These are phyloP conservation scores for Tricholoma furcatifolium DNA, from an alignment of 768 basidiomycete species.

Conservation along the genomic window DNA sequence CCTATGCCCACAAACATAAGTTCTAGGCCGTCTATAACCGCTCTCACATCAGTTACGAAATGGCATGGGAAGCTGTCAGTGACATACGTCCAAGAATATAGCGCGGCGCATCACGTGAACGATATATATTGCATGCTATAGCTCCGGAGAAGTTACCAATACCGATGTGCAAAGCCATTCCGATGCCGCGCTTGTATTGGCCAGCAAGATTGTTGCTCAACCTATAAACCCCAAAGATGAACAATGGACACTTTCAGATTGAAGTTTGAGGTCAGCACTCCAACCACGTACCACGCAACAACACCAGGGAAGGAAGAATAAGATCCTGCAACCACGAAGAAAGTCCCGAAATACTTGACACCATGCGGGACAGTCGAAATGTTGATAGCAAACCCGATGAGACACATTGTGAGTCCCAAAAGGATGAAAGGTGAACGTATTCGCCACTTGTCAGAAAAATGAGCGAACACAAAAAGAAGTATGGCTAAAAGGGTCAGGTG, in stretches of 20 bases:
- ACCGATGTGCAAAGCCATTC: constrained; percentile 68
- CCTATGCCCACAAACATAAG: constrained; percentile 72
- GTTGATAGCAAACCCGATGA: constrained; percentile 64
- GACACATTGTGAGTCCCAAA: constrained; percentile 44
- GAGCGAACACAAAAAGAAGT: constrained; percentile 48
- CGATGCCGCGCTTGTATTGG: constrained; percentile 68
- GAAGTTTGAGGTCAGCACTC: neutral
- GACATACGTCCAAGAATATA: constrained; percentile 63
- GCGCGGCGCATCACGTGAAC: constrained; percentile 55
- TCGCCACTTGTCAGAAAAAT: constrained; percentile 56
- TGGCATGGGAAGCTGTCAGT: neutral
- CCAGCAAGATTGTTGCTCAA: constrained; percentile 65
- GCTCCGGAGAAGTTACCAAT: constrained; percentile 67
- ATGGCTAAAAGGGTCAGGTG: constrained; percentile 40
- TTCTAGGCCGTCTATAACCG: constrained; percentile 54
- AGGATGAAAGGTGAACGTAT: constrained; percentile 60
- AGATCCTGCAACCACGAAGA: constrained; percentile 63
- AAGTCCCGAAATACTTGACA: constrained; percentile 72
- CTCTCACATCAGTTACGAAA: neutral
- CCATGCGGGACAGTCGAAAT: constrained; percentile 51
- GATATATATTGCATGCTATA: constrained; percentile 63
- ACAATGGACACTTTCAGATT: too few relatives aligned
- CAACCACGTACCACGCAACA: constrained; percentile 51
- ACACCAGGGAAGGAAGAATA: constrained; percentile 61
- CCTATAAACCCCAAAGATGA: constrained; percentile 35